Percentiles rank a stretch among this genome's conserved stretches.
Evolutionary conservation across 306 rosid genomes (phyloP).

Genomic region (Vachellia pachyceras): DNA sequence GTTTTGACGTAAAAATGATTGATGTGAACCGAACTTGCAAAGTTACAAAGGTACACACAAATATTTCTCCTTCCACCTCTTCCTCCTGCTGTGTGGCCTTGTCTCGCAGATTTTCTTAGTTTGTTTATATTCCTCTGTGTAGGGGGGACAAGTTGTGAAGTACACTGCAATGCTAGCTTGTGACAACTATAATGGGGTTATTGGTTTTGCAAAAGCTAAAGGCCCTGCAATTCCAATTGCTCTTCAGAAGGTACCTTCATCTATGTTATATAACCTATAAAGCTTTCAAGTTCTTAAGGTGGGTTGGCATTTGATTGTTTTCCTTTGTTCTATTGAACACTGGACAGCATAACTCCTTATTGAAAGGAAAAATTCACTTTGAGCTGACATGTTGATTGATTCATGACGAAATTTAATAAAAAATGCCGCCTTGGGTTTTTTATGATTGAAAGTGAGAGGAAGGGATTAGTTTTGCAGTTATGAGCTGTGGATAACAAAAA

Average conservation of each 20-base stretch:
- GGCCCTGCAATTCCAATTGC: constrained; percentile 87
- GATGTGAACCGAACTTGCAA: constrained; percentile 92
- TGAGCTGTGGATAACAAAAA: not conserved
- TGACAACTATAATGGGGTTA: constrained; percentile 90
- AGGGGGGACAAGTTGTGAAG: constrained; percentile 94
- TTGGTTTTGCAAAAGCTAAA: constrained; percentile 93
- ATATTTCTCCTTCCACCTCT: constrained; percentile 20
- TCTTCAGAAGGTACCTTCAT: constrained; percentile 73
- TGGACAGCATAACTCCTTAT: not conserved
- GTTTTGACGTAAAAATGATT: constrained; percentile 85
- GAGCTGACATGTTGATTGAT: not conserved
- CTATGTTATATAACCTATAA: constrained; percentile 26
- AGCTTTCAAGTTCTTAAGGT: constrained; percentile 28
- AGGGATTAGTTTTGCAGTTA: not conserved
- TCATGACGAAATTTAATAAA: not conserved
- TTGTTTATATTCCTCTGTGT: constrained; percentile 38
- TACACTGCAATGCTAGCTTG: constrained; percentile 87
- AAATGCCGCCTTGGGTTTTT: not conserved
- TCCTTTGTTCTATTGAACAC: constrained; percentile 9
- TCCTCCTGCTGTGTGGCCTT: not conserved
- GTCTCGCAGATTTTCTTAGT: constrained; percentile 24
- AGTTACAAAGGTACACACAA: constrained; percentile 78
- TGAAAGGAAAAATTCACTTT: not conserved
- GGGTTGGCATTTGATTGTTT: constrained; percentile 26
- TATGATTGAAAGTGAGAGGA: constrained; percentile 1